These are phyloP conservation scores for Aspergillus luchuensis DNA, from an alignment of 2,329 filamentous ascomycete species.

Conservation along the genomic window DNA sequence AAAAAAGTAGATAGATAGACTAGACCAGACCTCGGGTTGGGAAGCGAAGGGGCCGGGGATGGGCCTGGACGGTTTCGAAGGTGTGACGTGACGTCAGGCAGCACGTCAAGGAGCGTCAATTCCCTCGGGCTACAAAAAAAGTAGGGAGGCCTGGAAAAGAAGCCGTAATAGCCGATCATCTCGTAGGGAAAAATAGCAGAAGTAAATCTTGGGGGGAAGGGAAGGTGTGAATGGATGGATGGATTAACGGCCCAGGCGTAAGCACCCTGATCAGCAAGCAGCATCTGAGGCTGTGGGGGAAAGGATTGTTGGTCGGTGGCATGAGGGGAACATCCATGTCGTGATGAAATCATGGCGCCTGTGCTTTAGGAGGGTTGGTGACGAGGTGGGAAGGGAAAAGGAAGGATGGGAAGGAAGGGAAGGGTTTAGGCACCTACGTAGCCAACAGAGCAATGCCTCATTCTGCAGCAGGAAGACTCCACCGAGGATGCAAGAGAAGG, in stretches of 20 bases:
- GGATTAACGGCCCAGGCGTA: not conserved
- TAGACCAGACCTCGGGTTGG: too few relatives aligned
- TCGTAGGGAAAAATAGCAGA: not conserved
- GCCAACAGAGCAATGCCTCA: not conserved
- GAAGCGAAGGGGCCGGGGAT: not conserved
- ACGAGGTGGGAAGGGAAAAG: not conserved
- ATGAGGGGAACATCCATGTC: constrained; percentile 1
- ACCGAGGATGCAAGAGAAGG: not conserved
- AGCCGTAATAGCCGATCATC: not conserved
- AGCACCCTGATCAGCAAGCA: constrained; percentile 3
- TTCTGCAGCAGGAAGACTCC: not conserved
- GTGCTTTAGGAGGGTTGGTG: not conserved
- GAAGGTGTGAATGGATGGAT: too few relatives aligned
- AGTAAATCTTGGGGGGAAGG: not conserved
- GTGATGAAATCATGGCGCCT: constrained; percentile 1
- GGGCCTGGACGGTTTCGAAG: not conserved
- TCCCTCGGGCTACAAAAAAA: not conserved
- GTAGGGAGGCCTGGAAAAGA: too few relatives aligned
- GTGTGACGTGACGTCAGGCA: not conserved
- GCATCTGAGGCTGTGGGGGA: not conserved
- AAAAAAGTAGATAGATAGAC: too few relatives aligned
- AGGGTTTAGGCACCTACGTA: constrained; percentile 1
- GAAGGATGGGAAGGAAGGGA: not conserved
- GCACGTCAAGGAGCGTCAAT: not conserved
- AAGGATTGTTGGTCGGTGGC: not conserved